These are phyloP conservation scores for Rhizopogon sp. DNA, from an alignment of 768 basidiomycete genomes.

Conservation along the genomic window DNA sequence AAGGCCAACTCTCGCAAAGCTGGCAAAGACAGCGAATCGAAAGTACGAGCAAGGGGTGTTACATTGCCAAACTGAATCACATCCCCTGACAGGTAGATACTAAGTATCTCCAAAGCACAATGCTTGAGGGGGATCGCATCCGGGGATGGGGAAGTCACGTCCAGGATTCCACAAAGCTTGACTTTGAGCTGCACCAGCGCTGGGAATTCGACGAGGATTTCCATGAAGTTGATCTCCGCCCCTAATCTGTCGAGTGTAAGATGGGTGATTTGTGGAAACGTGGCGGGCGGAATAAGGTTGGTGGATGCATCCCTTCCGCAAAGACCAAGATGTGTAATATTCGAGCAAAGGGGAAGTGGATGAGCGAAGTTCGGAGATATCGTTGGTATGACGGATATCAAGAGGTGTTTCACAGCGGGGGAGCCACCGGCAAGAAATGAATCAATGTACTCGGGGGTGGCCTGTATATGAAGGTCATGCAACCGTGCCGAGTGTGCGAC, in stretches of 20 bases:
- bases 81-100: conserved; percentile 18
- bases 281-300: conserved; percentile 11
- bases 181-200: conserved; percentile 13
- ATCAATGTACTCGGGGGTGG: conserved; percentile 13
- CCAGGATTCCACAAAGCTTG: conserved; percentile 9
- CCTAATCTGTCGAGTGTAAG: conserved; percentile 16
- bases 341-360: conserved; percentile 8
- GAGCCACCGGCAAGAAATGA: conserved; percentile 10
- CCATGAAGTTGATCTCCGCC: conserved; percentile 3
- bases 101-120: conserved; percentile 3
- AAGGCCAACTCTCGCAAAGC: conserved; percentile 12
- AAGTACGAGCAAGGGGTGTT: conserved; percentile 9
- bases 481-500: conserved; percentile 17
- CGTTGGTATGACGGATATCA: conserved; percentile 11
- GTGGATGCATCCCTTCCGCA: conserved; percentile 8
- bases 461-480: conserved; percentile 13
- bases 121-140: conserved; percentile 5
- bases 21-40: conserved; percentile 18
- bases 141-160: conserved; percentile 3
- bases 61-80: conserved; percentile 17
- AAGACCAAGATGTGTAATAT: conserved; percentile 11
- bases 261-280: conserved; percentile 16
- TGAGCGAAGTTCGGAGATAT: not conserved
- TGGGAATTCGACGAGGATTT: conserved; percentile 14
- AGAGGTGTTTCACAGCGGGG: conserved; percentile 12